A percentile compares a stretch with the other conserved stretches of the same genome.
Conservation (phyloP, 1,284 basidiomycete species). For the Ganoderma boninense region DNA sequence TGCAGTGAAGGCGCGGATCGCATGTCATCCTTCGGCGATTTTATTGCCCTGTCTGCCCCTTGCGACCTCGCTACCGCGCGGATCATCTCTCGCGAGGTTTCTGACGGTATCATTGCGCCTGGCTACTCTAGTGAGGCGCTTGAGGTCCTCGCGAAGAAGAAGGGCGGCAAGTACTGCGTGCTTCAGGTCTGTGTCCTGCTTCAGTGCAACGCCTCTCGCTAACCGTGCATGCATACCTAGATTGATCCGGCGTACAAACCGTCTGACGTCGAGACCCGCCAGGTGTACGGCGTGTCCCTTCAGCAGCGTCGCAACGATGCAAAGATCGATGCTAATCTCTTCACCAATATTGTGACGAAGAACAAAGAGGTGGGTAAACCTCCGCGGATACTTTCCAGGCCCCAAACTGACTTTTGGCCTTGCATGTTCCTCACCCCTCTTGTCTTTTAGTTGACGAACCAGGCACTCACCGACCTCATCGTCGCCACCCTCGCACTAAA, state of each 20-base stretch:
- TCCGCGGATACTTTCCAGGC: background rate
- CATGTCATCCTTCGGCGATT: conserved; percentile 99
- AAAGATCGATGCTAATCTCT: conserved; percentile 86
- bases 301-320: conserved; percentile 94
- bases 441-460: conserved; percentile 67
- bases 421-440: background rate
- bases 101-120: conserved; percentile 97
- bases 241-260: conserved; percentile 88
- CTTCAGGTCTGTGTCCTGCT: conserved; percentile 68
- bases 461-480: conserved; percentile 86
- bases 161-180: conserved; percentile 98
- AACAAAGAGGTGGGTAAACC: conserved; percentile 75
- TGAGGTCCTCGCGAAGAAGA: conserved; percentile 95
- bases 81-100: conserved; percentile 98
- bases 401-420: background rate
- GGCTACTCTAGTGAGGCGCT: conserved; percentile 91
- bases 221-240: conserved; percentile 47
- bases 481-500: conserved; percentile 97
- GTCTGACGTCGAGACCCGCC: conserved; percentile 86
- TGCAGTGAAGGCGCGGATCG: conserved; percentile 83
- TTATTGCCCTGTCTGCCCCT: conserved; percentile 93
- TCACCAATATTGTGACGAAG: conserved; percentile 89
- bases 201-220: background rate
- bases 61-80: conserved; percentile 95
- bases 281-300: conserved; percentile 93